Conservation (phyloP, 768 basidiomycete genomes). For the Phylloporus sp. region DNA sequence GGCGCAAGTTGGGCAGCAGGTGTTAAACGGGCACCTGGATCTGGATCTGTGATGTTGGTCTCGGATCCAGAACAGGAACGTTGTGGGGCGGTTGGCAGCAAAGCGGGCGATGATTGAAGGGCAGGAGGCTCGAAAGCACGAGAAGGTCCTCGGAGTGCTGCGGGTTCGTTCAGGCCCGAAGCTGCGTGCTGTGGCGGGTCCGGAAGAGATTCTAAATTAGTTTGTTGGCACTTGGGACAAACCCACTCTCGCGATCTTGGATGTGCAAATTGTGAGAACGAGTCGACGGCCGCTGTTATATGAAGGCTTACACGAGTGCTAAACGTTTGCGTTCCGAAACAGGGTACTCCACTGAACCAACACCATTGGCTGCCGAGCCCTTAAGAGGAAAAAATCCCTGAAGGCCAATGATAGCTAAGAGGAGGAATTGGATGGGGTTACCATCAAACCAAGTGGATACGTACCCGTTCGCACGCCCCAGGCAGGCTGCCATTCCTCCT, state of each 20-base stretch:
- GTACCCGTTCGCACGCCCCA: constrained; percentile 95
- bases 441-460: constrained; percentile 20
- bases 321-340: constrained; percentile 71
- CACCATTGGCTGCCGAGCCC: constrained; percentile 81
- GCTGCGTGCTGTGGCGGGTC: constrained; percentile 42
- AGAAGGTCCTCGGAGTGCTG: constrained; percentile 23
- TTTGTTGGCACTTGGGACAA: constrained; percentile 67
- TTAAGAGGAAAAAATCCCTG: constrained; percentile 88
- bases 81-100: constrained; percentile 16
- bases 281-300: constrained; percentile 4
- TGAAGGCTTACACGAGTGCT: constrained; percentile 59
- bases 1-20: constrained; percentile 9
- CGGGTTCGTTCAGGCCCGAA: constrained; percentile 13
- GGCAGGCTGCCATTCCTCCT: constrained; percentile 96
- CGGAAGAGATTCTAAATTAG: constrained; percentile 68
- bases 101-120: constrained; percentile 12
- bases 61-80: constrained; percentile 12
- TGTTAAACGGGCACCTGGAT: constrained; percentile 14
- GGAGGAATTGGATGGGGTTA: constrained; percentile 9
- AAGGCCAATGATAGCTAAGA: constrained; percentile 75
- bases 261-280: constrained; percentile 11
- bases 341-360: constrained; percentile 85
- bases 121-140: constrained; percentile 15
- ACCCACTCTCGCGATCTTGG: constrained; percentile 75
- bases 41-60: constrained; percentile 14